Evolutionary conservation across 2,329 filamentous ascomycete genomes (phyloP).

Genomic region (Colletotrichum falcatum): DNA sequence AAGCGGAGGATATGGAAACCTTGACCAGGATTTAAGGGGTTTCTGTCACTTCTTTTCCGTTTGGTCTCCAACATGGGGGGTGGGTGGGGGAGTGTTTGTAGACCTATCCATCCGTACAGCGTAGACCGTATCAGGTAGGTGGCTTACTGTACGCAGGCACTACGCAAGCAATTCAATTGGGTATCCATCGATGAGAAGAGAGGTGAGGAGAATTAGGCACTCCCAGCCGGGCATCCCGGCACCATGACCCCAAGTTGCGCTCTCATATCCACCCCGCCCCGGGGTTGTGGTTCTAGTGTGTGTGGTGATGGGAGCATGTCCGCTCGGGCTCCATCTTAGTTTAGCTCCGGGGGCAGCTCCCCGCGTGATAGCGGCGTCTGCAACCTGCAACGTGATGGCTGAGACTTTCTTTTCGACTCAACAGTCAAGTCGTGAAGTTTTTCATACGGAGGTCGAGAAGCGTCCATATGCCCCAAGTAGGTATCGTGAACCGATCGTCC

Average conservation of each 20-base stretch:
- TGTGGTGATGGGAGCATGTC: conserved; percentile 18
- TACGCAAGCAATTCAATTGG: background rate
- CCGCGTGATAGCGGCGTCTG: conserved; percentile 22
- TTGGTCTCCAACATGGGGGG: too few relatives aligned
- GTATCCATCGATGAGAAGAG: background rate
- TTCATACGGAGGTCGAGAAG: conserved; percentile 24
- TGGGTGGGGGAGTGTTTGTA: background rate
- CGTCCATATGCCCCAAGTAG: conserved; percentile 25
- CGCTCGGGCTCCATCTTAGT: conserved; percentile 28
- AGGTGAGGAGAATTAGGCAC: conserved; percentile 4
- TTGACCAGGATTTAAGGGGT: conserved; percentile 9
- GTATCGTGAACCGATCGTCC: conserved; percentile 28
- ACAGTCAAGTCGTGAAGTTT: conserved; percentile 9
- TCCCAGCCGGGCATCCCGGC: conserved; percentile 31
- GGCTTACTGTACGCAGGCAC: background rate
- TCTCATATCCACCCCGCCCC: conserved; percentile 31
- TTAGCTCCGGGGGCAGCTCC: conserved; percentile 33
- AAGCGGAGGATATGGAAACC: background rate
- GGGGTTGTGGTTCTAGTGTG: conserved; percentile 14
- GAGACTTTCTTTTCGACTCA: conserved; percentile 1
- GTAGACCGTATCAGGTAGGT: background rate
- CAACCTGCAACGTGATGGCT: conserved; percentile 8
- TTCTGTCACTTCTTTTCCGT: conserved; percentile 5
- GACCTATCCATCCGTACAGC: background rate
- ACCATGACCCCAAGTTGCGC: conserved; percentile 1